Percentiles rank a stretch among this genome's conserved stretches.
Conservation (phyloP, 176 grass and related monocot species). For the Avena atlantica region DNA sequence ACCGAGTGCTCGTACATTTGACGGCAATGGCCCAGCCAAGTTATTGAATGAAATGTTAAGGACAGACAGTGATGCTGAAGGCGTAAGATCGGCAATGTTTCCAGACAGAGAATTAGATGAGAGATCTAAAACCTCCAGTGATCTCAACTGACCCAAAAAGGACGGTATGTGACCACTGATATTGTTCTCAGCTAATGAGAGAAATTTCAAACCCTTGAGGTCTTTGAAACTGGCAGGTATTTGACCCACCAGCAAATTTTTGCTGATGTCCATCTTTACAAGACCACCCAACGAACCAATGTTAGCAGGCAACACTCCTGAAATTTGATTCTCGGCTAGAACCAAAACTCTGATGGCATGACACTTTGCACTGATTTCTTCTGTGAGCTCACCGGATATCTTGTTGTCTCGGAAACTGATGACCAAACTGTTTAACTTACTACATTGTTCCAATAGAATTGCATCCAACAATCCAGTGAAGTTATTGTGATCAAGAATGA, state of each 20-base stretch:
- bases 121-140: constrained; percentile 81
- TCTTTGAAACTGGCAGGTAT: constrained; percentile 73
- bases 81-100: constrained; percentile 55
- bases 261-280: constrained; percentile 71
- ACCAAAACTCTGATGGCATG: constrained; percentile 72
- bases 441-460: constrained; percentile 76
- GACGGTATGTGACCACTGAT: constrained; percentile 66
- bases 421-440: constrained; percentile 56
- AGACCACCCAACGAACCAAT: constrained; percentile 64
- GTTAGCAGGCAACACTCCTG: constrained; percentile 71
- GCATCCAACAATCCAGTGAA: constrained; percentile 64
- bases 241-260: constrained; percentile 63
- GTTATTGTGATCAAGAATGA: constrained; percentile 68
- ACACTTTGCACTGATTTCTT: constrained; percentile 58
- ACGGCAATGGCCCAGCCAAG: constrained; percentile 67
- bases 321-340: constrained; percentile 74
- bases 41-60: constrained; percentile 90
- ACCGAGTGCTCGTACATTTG: constrained; percentile 45
- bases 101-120: constrained; percentile 81
- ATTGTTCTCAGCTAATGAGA: constrained; percentile 77
- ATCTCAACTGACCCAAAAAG: constrained; percentile 61
- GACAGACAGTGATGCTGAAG: constrained; percentile 54
- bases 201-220: constrained; percentile 70
- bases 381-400: constrained; percentile 60
- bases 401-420: constrained; percentile 64